phyloP scores from a whole-genome alignment of 345 rosid genomes.

The Dipteronia dyeriana region DNA sequence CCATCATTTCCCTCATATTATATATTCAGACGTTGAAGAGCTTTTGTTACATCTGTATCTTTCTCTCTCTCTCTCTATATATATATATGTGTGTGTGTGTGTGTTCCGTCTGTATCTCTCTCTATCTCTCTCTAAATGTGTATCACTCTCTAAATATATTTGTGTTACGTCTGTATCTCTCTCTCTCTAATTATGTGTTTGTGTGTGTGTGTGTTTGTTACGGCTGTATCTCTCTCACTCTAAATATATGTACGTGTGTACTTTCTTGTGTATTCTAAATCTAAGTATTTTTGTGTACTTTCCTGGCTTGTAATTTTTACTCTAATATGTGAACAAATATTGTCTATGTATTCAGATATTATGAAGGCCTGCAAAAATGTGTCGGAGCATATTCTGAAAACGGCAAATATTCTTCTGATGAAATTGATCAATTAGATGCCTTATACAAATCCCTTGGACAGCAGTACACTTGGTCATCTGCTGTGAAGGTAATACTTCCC shows the following conservation, averaged over 20 bases:
- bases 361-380: constrained; percentile 91
- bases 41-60: background rate
- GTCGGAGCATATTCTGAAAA: constrained; percentile 57
- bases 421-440: constrained; percentile 71
- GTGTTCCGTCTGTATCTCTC: background rate
- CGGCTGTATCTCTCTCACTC: background rate
- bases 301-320: constrained; percentile 4
- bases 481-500: constrained; percentile 74
- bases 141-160: background rate
- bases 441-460: constrained; percentile 73
- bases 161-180: background rate
- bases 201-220: no score
- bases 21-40: background rate
- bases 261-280: no score
- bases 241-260: background rate
- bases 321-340: constrained; percentile 8
- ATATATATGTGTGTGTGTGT: background rate
- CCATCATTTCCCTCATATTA: background rate
- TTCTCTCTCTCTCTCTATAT: background rate
- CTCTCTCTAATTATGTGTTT: background rate
- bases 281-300: background rate
- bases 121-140: background rate
- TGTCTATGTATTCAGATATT: constrained; percentile 55
- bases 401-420: constrained; percentile 67
- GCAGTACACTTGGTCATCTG: constrained; percentile 85